phyloP scores from a whole-genome alignment of 106 monocot genomes.

The Platanthera zijinensis region DNA sequence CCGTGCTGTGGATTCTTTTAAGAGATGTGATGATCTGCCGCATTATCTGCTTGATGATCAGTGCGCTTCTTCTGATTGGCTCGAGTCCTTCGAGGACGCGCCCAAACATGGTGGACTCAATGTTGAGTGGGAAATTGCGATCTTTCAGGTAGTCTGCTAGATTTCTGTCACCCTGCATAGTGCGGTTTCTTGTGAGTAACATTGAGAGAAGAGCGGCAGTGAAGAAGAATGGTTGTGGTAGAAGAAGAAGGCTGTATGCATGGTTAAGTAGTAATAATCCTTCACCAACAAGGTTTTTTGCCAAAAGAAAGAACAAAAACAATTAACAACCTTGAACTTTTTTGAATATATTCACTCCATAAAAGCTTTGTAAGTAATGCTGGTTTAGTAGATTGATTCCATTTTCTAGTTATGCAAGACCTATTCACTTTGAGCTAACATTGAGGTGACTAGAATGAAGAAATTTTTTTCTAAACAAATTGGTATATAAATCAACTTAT shows the following conservation, averaged over 20 bases:
- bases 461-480: not conserved
- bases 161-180: conserved; percentile 57
- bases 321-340: too few relatives aligned
- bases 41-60: conserved; percentile 91
- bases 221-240: not conserved
- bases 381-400: too few relatives aligned
- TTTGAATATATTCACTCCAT: too few relatives aligned
- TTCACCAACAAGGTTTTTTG: not conserved
- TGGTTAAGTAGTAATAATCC: not conserved
- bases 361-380: too few relatives aligned
- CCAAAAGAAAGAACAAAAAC: not conserved
- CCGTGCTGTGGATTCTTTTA: conserved; percentile 69
- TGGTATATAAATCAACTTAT: not conserved
- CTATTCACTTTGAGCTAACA: not conserved
- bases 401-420: not conserved
- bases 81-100: conserved; percentile 63
- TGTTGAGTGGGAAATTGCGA: conserved; percentile 63
- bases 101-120: conserved; percentile 78
- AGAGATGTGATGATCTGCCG: conserved; percentile 84
- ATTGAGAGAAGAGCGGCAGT: not conserved
- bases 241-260: not conserved
- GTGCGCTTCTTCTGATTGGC: conserved; percentile 50
- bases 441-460: not conserved
- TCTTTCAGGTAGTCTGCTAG: conserved; percentile 69
- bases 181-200: conserved; percentile 2